A percentile compares a stretch with the other conserved stretches of the same genome.
phyloP scores from a whole-genome alignment of 1,139 yeast genomes.

The Geotrichum reessii region DNA sequence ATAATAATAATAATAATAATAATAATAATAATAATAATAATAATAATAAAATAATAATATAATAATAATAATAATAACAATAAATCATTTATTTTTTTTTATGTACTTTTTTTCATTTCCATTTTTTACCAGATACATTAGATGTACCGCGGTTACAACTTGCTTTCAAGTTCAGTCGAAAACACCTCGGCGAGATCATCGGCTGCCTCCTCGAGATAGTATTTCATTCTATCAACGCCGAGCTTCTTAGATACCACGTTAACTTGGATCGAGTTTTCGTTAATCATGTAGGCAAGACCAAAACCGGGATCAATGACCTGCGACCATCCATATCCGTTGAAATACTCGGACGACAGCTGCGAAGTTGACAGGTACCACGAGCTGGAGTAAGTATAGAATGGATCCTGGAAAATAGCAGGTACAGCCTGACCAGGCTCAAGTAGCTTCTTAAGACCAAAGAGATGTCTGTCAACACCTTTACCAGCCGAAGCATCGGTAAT shows the following conservation, averaged over 20 bases:
- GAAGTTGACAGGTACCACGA: conserved; percentile 88
- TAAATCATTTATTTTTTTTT: too few species aligned
- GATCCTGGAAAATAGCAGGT: conserved; percentile 73
- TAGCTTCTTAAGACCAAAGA: conserved; percentile 81
- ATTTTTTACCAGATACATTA: too few species aligned
- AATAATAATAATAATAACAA: too few species aligned
- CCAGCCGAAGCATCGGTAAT: conserved; percentile 79
- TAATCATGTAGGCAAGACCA: conserved; percentile 91
- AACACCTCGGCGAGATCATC: conserved; percentile 73
- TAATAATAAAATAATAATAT: too few species aligned
- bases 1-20: too few species aligned
- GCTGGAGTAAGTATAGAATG: conserved; percentile 65
- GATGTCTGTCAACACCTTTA: conserved; percentile 87
- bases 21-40: too few species aligned
- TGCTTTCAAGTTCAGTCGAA: conserved; percentile 31
- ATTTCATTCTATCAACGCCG: conserved; percentile 60
- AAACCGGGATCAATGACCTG: conserved; percentile 93
- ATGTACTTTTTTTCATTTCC: too few species aligned
- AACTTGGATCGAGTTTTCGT: conserved; percentile 77
- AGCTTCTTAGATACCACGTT: conserved; percentile 77
- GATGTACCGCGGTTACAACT: conserved; percentile 29
- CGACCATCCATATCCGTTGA: conserved; percentile 95
- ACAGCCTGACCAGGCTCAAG: conserved; percentile 52
- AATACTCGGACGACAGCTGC: conserved; percentile 80
- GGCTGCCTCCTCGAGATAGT: conserved; percentile 71